These are phyloP conservation scores for Arthrobotrys musiformis DNA, from an alignment of 2,329 filamentous ascomycete genomes.

Conservation along the genomic window DNA sequence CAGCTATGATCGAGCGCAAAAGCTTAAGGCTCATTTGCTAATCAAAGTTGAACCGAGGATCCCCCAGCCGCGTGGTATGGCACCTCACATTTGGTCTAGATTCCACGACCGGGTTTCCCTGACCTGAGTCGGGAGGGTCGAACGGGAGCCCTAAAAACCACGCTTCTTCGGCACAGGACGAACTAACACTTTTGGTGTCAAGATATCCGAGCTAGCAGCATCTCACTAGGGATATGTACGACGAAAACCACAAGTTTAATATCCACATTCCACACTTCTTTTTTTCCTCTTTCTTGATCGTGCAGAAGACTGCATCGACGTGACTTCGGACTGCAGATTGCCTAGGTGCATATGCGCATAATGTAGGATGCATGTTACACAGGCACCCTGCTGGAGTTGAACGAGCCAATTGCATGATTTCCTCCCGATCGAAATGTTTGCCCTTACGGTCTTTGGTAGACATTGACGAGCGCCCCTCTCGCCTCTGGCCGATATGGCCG, in stretches of 20 bases:
- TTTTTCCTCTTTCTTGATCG: conserved; percentile 11
- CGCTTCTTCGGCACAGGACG: conserved; percentile 18
- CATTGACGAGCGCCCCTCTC: not conserved
- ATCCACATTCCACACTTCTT: conserved; percentile 7
- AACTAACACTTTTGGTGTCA: not conserved
- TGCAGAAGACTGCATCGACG: conserved; percentile 14
- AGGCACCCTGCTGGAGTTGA: not conserved
- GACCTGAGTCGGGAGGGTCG: conserved; percentile 33
- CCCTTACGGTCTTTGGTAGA: not conserved
- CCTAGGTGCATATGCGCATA: conserved; percentile 17
- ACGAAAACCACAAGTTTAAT: conserved; percentile 5
- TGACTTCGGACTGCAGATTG: conserved; percentile 19
- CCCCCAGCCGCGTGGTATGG: conserved; percentile 34
- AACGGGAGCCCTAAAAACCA: conserved; percentile 21
- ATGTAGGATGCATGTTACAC: conserved; percentile 28
- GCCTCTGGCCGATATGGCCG: not conserved
- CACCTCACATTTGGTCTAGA: conserved; percentile 41
- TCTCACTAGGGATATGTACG: not conserved
- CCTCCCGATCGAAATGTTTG: conserved; percentile 13
- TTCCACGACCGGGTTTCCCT: conserved; percentile 21
- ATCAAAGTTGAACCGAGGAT: conserved; percentile 44
- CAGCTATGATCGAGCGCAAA: conserved; percentile 33
- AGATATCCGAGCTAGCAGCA: conserved; percentile 6
- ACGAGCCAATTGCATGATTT: conserved; percentile 9
- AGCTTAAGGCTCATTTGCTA: not conserved